Evolutionary conservation across 1,284 basidiomycete genomes (phyloP).

Genomic region (Rhizoctonia solani): DNA sequence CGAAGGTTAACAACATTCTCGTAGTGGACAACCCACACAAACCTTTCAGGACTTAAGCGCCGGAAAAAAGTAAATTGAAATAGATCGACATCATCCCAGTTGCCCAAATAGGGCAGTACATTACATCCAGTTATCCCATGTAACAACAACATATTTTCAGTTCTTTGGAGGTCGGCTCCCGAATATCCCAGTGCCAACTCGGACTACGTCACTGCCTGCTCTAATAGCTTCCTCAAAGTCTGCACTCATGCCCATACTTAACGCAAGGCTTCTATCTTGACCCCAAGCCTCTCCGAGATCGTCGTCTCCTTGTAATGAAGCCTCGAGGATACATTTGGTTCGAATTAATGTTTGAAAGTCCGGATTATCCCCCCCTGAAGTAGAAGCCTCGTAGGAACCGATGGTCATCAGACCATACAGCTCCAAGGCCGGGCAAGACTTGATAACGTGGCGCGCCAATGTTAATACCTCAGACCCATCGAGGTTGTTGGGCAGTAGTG

Average conservation of each 20-base stretch:
- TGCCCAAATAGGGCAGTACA: too few species aligned
- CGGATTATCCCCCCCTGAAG: conserved; percentile 69
- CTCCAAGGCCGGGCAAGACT: conserved; percentile 71
- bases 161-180: conserved; percentile 52
- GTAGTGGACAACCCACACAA: neutral
- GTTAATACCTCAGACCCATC: conserved; percentile 57
- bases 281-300: conserved; percentile 58
- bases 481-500: conserved; percentile 50
- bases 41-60: neutral
- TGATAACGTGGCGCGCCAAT: conserved; percentile 74
- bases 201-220: conserved; percentile 84
- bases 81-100: neutral
- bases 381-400: conserved; percentile 76
- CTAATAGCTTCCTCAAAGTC: conserved; percentile 88
- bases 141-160: neutral
- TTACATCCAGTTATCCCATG: too few species aligned
- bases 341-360: conserved; percentile 78
- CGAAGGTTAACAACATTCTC: neutral
- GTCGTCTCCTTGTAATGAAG: conserved; percentile 47
- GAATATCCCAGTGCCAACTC: conserved; percentile 93
- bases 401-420: conserved; percentile 96
- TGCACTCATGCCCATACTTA: conserved; percentile 99
- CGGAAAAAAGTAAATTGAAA: neutral
- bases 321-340: conserved; percentile 64
- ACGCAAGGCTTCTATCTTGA: conserved; percentile 56